Conservation (phyloP, 2,329 filamentous ascomycete genomes). For the Fusarium guadeloupense region DNA sequence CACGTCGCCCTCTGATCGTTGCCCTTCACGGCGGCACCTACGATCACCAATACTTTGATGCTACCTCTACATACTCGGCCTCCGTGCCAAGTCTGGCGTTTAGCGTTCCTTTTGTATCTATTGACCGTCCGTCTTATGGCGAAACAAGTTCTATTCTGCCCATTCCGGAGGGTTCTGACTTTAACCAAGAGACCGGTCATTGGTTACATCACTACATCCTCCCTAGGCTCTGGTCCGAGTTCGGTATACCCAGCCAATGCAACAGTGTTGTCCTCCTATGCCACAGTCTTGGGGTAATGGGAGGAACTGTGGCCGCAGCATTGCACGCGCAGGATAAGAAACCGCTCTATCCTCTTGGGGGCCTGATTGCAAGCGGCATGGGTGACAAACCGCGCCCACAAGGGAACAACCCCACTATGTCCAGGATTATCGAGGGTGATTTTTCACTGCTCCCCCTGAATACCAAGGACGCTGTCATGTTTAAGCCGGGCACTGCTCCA, state of each 20-base stretch:
- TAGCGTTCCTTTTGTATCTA: constrained; percentile 32
- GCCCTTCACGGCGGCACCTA: constrained; percentile 37
- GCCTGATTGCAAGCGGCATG: constrained; percentile 26
- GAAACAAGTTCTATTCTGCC: constrained; percentile 21
- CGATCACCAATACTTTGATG: constrained; percentile 36
- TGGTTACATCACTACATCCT: constrained; percentile 28
- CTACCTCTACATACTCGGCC: constrained; percentile 22
- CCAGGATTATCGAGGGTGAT: no score
- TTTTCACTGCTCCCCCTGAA: constrained; percentile 27
- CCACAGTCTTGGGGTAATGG: constrained; percentile 32
- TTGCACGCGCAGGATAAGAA: constrained; percentile 8
- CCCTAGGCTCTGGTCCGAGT: constrained; percentile 28
- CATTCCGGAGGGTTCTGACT: constrained; percentile 28
- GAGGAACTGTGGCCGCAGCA: constrained; percentile 28
- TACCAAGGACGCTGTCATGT: constrained; percentile 29
- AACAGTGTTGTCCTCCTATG: constrained; percentile 29
- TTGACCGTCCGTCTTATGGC: constrained; percentile 35
- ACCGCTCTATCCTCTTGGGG: constrained; percentile 25
- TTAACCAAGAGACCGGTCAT: constrained; percentile 30
- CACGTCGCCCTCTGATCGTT: constrained; percentile 27
- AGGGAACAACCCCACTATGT: no score
- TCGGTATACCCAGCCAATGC: constrained; percentile 23
- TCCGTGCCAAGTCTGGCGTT: constrained; percentile 22
- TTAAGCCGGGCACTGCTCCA: constrained; percentile 29
- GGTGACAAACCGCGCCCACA: constrained; percentile 12